phyloP scores from a whole-genome alignment of 768 basidiomycete genomes.

The Hericium rajendrae region DNA sequence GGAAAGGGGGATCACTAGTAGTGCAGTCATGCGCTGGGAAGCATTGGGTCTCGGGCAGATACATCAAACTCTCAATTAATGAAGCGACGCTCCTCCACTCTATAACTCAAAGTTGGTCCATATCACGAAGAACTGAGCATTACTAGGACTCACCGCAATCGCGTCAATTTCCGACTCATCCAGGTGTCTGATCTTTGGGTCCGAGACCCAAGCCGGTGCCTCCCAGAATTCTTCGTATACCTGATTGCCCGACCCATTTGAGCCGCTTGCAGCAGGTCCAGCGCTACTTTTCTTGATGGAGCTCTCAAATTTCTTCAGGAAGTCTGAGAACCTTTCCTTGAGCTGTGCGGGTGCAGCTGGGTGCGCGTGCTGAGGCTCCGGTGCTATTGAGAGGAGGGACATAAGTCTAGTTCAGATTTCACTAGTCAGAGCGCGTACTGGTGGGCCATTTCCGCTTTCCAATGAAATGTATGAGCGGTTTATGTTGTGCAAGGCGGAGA shows the following conservation, averaged over 20 bases:
- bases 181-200: conserved; percentile 36
- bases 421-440: neutral
- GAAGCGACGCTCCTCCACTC: conserved; percentile 63
- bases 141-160: conserved; percentile 39
- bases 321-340: conserved; percentile 38
- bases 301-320: conserved; percentile 27
- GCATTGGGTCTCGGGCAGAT: neutral
- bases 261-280: neutral
- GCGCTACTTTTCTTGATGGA: neutral
- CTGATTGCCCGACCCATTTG: neutral
- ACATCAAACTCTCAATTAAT: neutral
- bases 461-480: neutral
- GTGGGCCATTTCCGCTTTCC: neutral
- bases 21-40: neutral
- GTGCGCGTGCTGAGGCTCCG: conserved; percentile 40
- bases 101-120: conserved; percentile 17
- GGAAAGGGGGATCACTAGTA: neutral
- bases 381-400: conserved; percentile 18
- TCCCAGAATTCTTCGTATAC: conserved; percentile 52
- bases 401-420: neutral
- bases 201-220: conserved; percentile 52
- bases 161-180: conserved; percentile 56
- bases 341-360: conserved; percentile 60
- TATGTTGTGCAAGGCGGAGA: neutral
- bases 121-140: neutral